Evolutionary conservation across 345 rosid genomes (phyloP).

Genomic region (Erucastrum elatum): DNA sequence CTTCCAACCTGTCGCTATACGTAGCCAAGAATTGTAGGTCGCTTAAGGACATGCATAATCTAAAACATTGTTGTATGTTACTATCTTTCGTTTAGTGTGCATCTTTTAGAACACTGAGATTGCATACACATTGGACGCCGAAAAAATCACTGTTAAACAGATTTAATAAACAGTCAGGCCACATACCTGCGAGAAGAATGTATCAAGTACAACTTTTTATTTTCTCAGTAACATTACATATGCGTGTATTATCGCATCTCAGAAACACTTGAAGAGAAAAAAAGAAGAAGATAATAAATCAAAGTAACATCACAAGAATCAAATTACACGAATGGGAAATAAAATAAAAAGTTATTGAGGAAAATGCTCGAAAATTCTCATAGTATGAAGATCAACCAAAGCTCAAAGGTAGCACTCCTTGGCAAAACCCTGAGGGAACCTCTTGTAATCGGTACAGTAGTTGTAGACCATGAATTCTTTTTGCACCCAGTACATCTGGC

Average conservation of each 20-base stretch:
- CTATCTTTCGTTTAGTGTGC: too few species aligned
- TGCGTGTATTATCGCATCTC: conserved; percentile 4
- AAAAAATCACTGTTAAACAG: too few species aligned
- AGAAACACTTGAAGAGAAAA: not conserved
- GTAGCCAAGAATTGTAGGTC: not conserved
- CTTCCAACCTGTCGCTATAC: conserved; percentile 40
- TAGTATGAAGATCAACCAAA: not conserved
- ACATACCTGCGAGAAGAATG: not conserved
- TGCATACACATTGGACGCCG: not conserved
- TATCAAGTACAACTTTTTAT: conserved; percentile 12
- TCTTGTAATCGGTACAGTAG: conserved; percentile 50
- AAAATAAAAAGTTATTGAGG: not conserved
- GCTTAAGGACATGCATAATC: too few species aligned
- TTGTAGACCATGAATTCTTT: conserved; percentile 55
- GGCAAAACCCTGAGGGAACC: conserved; percentile 47
- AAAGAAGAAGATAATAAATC: not conserved
- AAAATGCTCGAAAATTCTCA: conserved; percentile 5
- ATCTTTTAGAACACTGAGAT: not conserved
- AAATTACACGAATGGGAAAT: not conserved
- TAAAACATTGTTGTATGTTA: too few species aligned
- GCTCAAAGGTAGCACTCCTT: conserved; percentile 36
- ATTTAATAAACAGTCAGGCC: not conserved
- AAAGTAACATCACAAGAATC: conserved; percentile 22
- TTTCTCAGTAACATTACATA: not conserved
- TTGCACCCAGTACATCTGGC: conserved; percentile 55